Base-by-base conservation (phyloP, 257 asterid genomes). In the Henckelia pumila region DNA sequence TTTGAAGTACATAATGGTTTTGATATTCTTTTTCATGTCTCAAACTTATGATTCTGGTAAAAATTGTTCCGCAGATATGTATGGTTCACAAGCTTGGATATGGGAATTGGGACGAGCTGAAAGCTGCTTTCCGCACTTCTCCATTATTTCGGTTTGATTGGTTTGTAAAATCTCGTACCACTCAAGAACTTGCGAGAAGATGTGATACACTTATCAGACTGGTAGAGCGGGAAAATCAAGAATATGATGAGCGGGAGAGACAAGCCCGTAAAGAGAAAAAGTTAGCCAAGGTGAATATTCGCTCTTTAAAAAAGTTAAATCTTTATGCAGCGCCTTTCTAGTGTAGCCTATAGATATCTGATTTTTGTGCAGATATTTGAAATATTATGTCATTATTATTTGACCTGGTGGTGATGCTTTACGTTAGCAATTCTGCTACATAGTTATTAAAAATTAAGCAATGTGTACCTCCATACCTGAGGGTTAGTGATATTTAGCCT, bases 71-170 rank as follows among this genome's bases (percentile, higher is more conserved):
- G 21, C 79, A 94, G 99, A 85, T 94, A 52, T 94, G 99, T 84
- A 91, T 86, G 97, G 91, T 91, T 77, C 98, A 91, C 88, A 94
- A 91, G 82, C 97, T 94, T 62, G 99, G 99, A 24, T 94, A 94
- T 64, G 99, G 99, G 30, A 94, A 94, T 75, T 94, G 99, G 99
- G 99, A 94, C 17, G 99, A 89, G 81, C 79, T 94, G 72, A 94
- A 94, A 85, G 90, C 98, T 23, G 99, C 98, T 44, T 94, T 94
- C 67, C 96, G 99, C 49, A 91, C 95, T 6, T 91, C 98, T 0
- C 98, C 99, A 7, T 67, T 91, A 83, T 94, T 94, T 71, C 91
- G 99, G 14, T 94, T 88, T 71, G 99, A 94, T 81, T 94, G 99
- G 99, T 94, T 94, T 75, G 95, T 94, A 52, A 94, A 94, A 84